phyloP scores from a whole-genome alignment of 2,329 filamentous ascomycete species.

The Phoma herbarum region DNA sequence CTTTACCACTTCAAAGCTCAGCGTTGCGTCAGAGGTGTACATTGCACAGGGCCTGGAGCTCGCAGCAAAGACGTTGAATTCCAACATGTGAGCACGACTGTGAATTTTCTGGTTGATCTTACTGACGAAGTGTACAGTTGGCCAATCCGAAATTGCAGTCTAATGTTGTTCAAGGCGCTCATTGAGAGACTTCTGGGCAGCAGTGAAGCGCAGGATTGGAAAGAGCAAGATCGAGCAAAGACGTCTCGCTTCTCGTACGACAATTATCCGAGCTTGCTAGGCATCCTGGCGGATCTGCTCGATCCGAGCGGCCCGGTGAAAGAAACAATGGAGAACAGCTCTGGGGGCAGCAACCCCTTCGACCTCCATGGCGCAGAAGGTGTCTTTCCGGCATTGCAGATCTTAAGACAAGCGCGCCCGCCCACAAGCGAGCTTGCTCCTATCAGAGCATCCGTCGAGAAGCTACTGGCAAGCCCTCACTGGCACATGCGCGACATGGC shows the following conservation, averaged over 20 bases:
- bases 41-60: conserved; percentile 78
- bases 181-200: conserved; percentile 82
- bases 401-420: conserved; percentile 75
- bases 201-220: conserved; percentile 69
- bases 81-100: conserved; percentile 68
- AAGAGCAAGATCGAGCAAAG: conserved; percentile 54
- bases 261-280: conserved; percentile 71
- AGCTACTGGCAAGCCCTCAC: conserved; percentile 72
- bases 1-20: conserved; percentile 82
- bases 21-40: conserved; percentile 75
- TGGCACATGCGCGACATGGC: conserved; percentile 88
- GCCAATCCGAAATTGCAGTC: conserved; percentile 92
- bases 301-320: conserved; percentile 40
- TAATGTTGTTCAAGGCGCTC: conserved; percentile 86
- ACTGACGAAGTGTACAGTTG: conserved; percentile 64
- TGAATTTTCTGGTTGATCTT: fast-evolving
- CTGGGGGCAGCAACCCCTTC: conserved; percentile 38
- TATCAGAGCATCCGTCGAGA: conserved; percentile 66
- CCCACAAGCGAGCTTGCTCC: conserved; percentile 65
- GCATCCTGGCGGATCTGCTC: conserved; percentile 70
- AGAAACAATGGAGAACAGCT: conserved; percentile 33
- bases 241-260: conserved; percentile 71
- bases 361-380: conserved; percentile 63
- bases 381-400: conserved; percentile 84
- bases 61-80: conserved; percentile 81